Evolutionary conservation across 768 basidiomycete species (phyloP), one percentile per base, ranked within the genome.

Genomic region (Tubosaeta sp.): DNA sequence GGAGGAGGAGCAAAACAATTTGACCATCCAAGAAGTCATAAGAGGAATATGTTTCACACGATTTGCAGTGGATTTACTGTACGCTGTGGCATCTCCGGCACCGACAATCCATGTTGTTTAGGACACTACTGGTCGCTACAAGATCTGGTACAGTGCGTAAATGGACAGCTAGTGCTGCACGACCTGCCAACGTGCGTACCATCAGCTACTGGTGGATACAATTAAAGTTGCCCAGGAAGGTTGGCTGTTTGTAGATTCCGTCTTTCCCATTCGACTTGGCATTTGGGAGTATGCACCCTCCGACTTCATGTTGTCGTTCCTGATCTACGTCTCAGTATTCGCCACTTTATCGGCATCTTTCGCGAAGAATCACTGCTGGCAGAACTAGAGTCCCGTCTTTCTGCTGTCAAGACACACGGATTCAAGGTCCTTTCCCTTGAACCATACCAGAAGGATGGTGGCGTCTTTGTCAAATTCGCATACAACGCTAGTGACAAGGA

Each of bases 371-470:
- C 67, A n/a, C 71, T 91, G 1, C 72, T 88, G 26, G 71, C 67
- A 4, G 53, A 64, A 27, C 68, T 94, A 17, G 62, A 68, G 14
- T 59, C 61, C 1, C 74, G 82, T 32, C 72, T 93, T 8, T 72
- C 78, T 12, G 57, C 68, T 7, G 74, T 89, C 37, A 76, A 77
- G 29, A 61, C 75, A 1, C 79, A 83, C 57, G 74, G 72, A 33
- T 89, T 93, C 62, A 71, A 73, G 29, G 69, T 91, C n/a, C 61
- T 85, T 5, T 77, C 79, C 22, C 61, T 91, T 6, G 76, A 89
- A 48, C 83, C 84, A 7, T 76, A 83, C 55, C 68, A 71, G 47
- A 95, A 94, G 60, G 91, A 94, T 55, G 92, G 92, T 3, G 93
- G 93, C 5, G 84, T 90, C 14, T 93, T 91, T 63, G 84, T 93